Percentiles rank a stretch among this genome's conserved stretches.
Conservation (phyloP, 331 rosid genomes). For the Rosa hybrid region DNA sequence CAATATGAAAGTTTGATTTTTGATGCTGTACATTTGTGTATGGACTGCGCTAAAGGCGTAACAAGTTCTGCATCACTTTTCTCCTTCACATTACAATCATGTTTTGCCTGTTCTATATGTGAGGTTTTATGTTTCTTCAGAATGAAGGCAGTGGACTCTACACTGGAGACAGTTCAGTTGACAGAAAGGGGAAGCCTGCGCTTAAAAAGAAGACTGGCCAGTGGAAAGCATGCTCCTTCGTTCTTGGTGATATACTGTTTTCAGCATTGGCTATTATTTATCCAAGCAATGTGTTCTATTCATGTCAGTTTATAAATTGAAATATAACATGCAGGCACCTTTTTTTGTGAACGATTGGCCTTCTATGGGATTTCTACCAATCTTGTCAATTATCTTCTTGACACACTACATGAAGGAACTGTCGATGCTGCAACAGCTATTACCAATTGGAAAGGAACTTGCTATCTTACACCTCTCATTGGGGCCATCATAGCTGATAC, state of each 20-base stretch:
- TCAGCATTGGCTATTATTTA: neutral
- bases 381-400: conserved; percentile 47
- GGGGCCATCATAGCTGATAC: conserved; percentile 54
- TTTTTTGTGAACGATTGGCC: conserved; percentile 51
- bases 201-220: conserved; percentile 43
- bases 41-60: neutral
- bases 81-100: neutral
- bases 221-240: conserved; percentile 56
- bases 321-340: conserved; percentile 33
- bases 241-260: conserved; percentile 36
- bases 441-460: conserved; percentile 52
- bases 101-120: neutral
- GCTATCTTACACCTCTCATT: conserved; percentile 50
- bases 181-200: conserved; percentile 43
- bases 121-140: conserved; percentile 24
- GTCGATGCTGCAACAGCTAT: conserved; percentile 48
- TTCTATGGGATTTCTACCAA: conserved; percentile 47
- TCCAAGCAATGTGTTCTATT: neutral
- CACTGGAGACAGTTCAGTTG: conserved; percentile 51
- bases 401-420: conserved; percentile 39
- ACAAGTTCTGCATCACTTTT: neutral
- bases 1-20: neutral
- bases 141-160: conserved; percentile 23
- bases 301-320: neutral
- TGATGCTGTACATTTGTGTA: neutral